Evolutionary conservation across 108 stramenopile genomes (phyloP).

Genomic region (Discostella stelligeroides): DNA sequence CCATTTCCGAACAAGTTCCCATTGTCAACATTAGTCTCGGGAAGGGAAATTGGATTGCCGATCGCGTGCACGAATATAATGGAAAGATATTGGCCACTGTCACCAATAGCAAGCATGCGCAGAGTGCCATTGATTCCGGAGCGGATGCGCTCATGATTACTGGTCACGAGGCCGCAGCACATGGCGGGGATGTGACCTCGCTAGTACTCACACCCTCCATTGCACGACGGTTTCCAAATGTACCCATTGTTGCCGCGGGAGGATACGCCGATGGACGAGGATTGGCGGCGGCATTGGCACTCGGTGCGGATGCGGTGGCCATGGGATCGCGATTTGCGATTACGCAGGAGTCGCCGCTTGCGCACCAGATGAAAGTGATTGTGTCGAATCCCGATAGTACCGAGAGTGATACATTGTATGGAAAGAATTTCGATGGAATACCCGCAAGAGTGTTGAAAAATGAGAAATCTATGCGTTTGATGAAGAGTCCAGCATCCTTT

Average conservation of each 20-base stretch:
- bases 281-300: constrained; percentile 73
- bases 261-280: constrained; percentile 91
- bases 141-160: constrained; percentile 89
- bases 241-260: constrained; percentile 87
- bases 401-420: constrained; percentile 79
- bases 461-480: constrained; percentile 50
- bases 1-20: constrained; percentile 87
- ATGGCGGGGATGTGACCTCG: constrained; percentile 87
- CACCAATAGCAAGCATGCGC: constrained; percentile 79
- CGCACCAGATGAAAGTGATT: constrained; percentile 70
- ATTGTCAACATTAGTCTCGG: constrained; percentile 87
- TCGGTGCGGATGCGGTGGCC: constrained; percentile 91
- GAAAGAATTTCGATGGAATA: constrained; percentile 89
- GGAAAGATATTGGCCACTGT: constrained; percentile 85
- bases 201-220: constrained; percentile 76
- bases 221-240: constrained; percentile 73
- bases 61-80: constrained; percentile 72
- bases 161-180: constrained; percentile 93
- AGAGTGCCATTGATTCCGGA: constrained; percentile 63
- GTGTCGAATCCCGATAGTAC: constrained; percentile 45
- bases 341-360: constrained; percentile 74
- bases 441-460: constrained; percentile 82
- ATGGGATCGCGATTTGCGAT: constrained; percentile 89
- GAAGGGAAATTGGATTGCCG: constrained; percentile 84
- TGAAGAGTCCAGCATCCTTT: constrained; percentile 55